Base-by-base conservation (phyloP, 2,329 filamentous ascomycete species). In the Ascomycota sp. region DNA sequence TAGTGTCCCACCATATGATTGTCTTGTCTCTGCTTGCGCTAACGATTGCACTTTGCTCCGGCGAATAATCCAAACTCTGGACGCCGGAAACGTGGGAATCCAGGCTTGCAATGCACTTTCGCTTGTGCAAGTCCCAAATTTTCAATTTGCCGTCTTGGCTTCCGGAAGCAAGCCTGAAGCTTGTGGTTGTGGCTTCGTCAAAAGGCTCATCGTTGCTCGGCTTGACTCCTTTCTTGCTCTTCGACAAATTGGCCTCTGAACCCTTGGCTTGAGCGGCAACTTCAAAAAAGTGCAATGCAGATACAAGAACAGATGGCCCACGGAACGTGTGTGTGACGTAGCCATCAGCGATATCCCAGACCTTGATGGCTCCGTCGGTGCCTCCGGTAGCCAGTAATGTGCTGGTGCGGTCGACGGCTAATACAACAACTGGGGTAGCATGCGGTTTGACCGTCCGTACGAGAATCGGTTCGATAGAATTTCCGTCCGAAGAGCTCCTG, bases 81-180 rank as follows among this genome's bases (percentile, higher is more conserved):
- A 98, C 80, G 39, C 95, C 80, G 8, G 89, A 95, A 15, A 93
- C 83, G 47, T 98, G 91, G 1, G 83, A 89, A 35, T 95, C 83
- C 21, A 93, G 60, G 12, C 74, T 72, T 13, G 80, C 78, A 15
- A 81, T 61, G 34, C 75, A 74, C 38, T 69, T 79, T 32, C 80
- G 69, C 55, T 81, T 91, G 52, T 85, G 73, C 33, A 98, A 56
- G 54, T 95, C 80, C 80, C 85, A 98, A 15, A 98, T 68, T 13
- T 80, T 67, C 31, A 98, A 68, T 45, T 86, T 91, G 21, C 89
- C 89, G 48, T 95, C 86, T 51, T 98, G 91, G 36, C 79, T 83
- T 37, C 86, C 89, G 22, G 83, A 91, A 5, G 83, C 85, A 11
- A 98, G 63, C 28, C 82, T 65, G 48, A 91, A 92, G 20, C 71